Evolutionary conservation across 106 monocot genomes (phyloP), one percentile per base, ranked within the genome.

Genomic region (Apostasia ramifera): DNA sequence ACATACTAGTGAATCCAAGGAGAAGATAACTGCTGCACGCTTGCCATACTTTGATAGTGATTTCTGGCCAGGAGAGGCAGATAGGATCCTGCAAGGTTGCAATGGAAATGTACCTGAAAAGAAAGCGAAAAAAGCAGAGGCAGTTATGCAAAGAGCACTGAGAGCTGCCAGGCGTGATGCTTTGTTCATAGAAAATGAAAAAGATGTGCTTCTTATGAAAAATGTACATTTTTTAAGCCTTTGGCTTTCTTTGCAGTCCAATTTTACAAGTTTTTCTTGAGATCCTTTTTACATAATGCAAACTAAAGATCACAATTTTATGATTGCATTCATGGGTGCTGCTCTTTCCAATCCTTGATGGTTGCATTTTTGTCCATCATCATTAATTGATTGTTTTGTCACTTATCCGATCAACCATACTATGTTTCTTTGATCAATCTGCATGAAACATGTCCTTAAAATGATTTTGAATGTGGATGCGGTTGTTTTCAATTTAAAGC

Each of bases 11-110:
- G 89, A 95, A 77, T 81, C 78, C 68, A 89, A 80, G 66, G 80
- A 75, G 11, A 92, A 80, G 26, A 61, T 92, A 42, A 91, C 89
- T 74, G 88, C 95, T 53, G 73, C 89, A 40, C 82, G 81, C 10
- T 78, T 95, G 71, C 95, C 95, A 53, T 95, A 95, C 62, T 95
- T 89, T 77, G 95, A 95, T 49, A 82, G 76, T 53, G 95, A 95
- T 69, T 92, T 81, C 76, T 92, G 95, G 95, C 92, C 91, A 53
- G 95, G 84, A 62, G 78, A 81, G 74, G 95, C 92, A 50, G 92
- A 95, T 57, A 60, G 55, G 4, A 76, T 92, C 66, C 82, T 86
- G 60, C 70, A 80, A 49, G 80, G 79, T 49, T 80, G 73, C 53
- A 78, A 74, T 71, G 79, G 72, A 50, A 75, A 64, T 15, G 76